Evolutionary conservation across 768 basidiomycete genomes (phyloP).

Genomic region (Podaxis mareebaensis): DNA sequence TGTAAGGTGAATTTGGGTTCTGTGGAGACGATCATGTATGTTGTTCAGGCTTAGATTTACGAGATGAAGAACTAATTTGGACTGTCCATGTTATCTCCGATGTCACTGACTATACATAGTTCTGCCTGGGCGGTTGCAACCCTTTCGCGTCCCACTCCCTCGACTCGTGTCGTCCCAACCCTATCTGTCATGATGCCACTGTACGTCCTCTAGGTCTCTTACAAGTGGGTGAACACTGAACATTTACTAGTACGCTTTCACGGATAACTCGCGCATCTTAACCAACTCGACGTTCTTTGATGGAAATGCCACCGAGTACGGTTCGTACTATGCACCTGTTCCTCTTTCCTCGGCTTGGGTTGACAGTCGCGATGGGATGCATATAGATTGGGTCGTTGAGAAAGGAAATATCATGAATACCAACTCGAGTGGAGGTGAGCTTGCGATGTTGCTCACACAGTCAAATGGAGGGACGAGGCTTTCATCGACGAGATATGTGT

Average conservation of each 20-base stretch:
- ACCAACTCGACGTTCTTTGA: slow-evolving; percentile 66
- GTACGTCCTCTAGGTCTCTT: slow-evolving; percentile 34
- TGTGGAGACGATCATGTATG: slow-evolving; percentile 48
- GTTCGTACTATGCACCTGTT: slow-evolving; percentile 31
- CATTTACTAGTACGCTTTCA: slow-evolving; percentile 53
- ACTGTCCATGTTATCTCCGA: not conserved
- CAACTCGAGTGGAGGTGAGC: slow-evolving; percentile 60
- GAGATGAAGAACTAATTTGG: not conserved
- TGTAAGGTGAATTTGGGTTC: slow-evolving; percentile 53
- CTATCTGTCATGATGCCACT: slow-evolving; percentile 65
- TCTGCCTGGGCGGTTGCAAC: slow-evolving; percentile 87
- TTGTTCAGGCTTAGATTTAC: slow-evolving; percentile 2
- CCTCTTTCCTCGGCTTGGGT: not conserved
- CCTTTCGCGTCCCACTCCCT: slow-evolving; percentile 66
- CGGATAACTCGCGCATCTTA: slow-evolving; percentile 65
- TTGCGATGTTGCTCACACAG: slow-evolving; percentile 68
- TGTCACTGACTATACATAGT: slow-evolving; percentile 38
- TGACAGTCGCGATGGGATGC: not conserved
- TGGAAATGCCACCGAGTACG: slow-evolving; percentile 73
- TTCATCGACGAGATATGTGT: slow-evolving; percentile 78
- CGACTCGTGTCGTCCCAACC: slow-evolving; percentile 68
- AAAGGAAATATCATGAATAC: slow-evolving; percentile 66
- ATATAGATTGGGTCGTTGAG: slow-evolving; percentile 69
- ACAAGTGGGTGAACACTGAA: not conserved
- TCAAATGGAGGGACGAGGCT: slow-evolving; percentile 75